Evolutionary conservation across 306 rosid genomes (phyloP).

Genomic region (Begonia peltatifolia): DNA sequence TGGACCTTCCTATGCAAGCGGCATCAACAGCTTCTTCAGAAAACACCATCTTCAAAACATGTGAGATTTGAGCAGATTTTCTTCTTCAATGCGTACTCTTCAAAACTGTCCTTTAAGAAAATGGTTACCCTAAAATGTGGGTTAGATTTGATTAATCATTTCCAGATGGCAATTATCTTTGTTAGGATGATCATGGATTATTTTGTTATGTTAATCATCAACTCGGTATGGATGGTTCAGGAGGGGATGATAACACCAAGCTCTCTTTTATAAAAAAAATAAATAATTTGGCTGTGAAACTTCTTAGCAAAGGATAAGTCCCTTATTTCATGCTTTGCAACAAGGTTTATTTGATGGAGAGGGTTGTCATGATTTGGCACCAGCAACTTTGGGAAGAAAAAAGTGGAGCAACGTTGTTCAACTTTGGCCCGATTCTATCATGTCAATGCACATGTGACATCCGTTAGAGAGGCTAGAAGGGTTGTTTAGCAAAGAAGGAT

Average conservation of each 20-base stretch:
- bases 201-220: slow-evolving; percentile 72
- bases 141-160: slow-evolving; percentile 89
- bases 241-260: slow-evolving; percentile 67
- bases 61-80: slow-evolving; percentile 56
- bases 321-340: too few relatives aligned
- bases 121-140: slow-evolving; percentile 76
- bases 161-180: slow-evolving; percentile 79
- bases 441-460: too few relatives aligned
- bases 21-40: slow-evolving; percentile 72
- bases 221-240: slow-evolving; percentile 48
- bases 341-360: too few relatives aligned
- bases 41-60: slow-evolving; percentile 48
- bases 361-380: too few relatives aligned
- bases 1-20: slow-evolving; percentile 70
- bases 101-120: slow-evolving; percentile 52
- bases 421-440: too few relatives aligned
- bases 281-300: too few relatives aligned
- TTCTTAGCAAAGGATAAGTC: too few relatives aligned
- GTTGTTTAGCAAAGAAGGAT: too few relatives aligned
- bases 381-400: too few relatives aligned
- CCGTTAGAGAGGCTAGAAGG: too few relatives aligned
- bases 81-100: slow-evolving; percentile 28
- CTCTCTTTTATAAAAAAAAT: slow-evolving; percentile 26
- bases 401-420: too few relatives aligned
- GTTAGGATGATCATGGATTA: slow-evolving; percentile 80